These are phyloP conservation scores for Pisolithus sp. DNA, from an alignment of 768 basidiomycete genomes.

Conservation along the genomic window DNA sequence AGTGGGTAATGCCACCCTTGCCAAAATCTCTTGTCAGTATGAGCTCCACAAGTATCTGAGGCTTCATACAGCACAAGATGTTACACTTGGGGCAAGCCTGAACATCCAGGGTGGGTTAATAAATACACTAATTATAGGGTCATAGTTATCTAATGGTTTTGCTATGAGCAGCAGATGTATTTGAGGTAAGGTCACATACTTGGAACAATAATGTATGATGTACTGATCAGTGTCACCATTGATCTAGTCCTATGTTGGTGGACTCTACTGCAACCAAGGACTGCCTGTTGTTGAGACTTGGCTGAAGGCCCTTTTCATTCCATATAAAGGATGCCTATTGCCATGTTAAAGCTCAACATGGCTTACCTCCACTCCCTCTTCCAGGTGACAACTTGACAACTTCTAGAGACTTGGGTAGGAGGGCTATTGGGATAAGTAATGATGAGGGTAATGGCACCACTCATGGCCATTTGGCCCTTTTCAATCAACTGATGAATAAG, in stretches of 20 bases:
- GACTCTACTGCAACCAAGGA: conserved; percentile 66
- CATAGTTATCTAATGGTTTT: background rate
- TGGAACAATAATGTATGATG: background rate
- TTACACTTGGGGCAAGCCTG: conserved; percentile 60
- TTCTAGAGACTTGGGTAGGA: no score
- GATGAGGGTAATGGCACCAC: background rate
- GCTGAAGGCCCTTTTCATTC: conserved; percentile 57
- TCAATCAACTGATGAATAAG: conserved; percentile 73
- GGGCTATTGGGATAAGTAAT: no score
- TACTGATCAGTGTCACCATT: no score
- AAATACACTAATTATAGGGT: background rate
- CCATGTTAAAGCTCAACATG: conserved; percentile 59
- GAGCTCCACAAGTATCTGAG: conserved; percentile 54
- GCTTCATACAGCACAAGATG: conserved; percentile 66
- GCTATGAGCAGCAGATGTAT: conserved; percentile 57
- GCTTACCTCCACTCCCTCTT: conserved; percentile 42
- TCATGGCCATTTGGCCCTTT: conserved; percentile 65
- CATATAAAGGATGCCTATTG: conserved; percentile 58
- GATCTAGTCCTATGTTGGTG: conserved; percentile 70
- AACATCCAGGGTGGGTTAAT: conserved; percentile 60
- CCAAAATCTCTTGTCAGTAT: conserved; percentile 63
- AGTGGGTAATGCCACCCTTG: conserved; percentile 69
- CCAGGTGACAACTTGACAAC: conserved; percentile 7
- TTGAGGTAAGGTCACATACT: conserved; percentile 49
- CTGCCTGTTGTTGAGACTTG: conserved; percentile 49